These are phyloP conservation scores for Aspergillus ustus DNA, from an alignment of 2,329 filamentous ascomycete genomes.

Conservation along the genomic window DNA sequence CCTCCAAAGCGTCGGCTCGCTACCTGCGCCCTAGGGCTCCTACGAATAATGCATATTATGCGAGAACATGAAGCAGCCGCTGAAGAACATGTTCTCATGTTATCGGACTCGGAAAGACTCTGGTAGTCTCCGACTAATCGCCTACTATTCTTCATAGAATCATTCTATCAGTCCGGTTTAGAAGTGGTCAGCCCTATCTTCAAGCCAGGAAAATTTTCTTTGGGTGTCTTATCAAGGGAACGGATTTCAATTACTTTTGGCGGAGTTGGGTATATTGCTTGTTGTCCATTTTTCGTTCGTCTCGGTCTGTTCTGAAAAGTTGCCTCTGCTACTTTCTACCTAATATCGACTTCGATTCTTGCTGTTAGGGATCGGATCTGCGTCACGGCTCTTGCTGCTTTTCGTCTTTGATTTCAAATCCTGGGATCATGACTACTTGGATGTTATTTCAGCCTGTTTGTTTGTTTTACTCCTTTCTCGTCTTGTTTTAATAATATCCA, in stretches of 20 bases:
- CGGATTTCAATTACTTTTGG: slow-evolving; percentile 3
- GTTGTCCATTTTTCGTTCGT: background rate
- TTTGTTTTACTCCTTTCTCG: background rate
- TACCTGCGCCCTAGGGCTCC: background rate
- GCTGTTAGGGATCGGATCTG: background rate
- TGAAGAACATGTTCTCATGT: background rate
- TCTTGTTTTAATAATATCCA: background rate
- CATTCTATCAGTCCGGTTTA: background rate
- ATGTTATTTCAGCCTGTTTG: background rate
- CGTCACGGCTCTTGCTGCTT: background rate
- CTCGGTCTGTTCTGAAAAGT: background rate
- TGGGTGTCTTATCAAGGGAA: slow-evolving; percentile 1
- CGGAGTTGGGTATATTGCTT: slow-evolving; percentile 7
- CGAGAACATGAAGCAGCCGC: background rate
- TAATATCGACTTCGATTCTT: background rate
- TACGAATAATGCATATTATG: background rate
- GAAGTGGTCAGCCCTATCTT: background rate
- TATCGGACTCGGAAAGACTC: slow-evolving; percentile 9
- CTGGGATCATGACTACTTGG: background rate
- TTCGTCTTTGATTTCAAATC: background rate
- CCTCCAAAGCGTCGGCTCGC: background rate
- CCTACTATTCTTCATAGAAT: background rate
- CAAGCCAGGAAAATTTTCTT: background rate
- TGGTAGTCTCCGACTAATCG: slow-evolving; percentile 10
- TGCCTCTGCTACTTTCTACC: background rate